These are phyloP conservation scores for Tylopilus cervinicoccineus DNA, from an alignment of 768 basidiomycete species.

Conservation along the genomic window DNA sequence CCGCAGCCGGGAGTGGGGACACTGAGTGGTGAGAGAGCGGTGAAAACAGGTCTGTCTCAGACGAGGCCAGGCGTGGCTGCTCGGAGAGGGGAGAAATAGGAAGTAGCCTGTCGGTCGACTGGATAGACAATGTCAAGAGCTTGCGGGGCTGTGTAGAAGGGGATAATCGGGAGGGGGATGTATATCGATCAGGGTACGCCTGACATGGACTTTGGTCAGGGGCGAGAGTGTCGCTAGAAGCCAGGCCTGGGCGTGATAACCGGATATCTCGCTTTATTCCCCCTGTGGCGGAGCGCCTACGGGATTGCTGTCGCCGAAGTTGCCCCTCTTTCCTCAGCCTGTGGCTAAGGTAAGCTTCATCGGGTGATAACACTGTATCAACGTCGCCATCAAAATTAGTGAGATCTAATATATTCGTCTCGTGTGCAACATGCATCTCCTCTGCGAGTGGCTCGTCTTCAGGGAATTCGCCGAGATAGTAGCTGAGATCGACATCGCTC, in stretches of 20 bases:
- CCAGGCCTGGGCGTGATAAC: not conserved
- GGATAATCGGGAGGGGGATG: not conserved
- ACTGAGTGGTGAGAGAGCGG: conserved; percentile 9
- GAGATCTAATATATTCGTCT: conserved; percentile 55
- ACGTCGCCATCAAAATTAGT: conserved; percentile 80
- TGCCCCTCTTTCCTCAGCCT: conserved; percentile 59
- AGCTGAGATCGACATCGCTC: conserved; percentile 39
- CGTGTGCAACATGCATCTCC: conserved; percentile 37
- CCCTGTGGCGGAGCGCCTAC: conserved; percentile 20
- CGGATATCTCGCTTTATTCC: conserved; percentile 13
- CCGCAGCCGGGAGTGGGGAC: not conserved
- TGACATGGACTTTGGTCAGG: not conserved
- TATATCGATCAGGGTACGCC: not conserved
- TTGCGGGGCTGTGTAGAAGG: not conserved
- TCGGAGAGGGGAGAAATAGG: conserved; percentile 20
- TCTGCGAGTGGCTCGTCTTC: conserved; percentile 28
- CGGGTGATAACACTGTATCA: conserved; percentile 47
- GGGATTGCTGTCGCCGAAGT: conserved; percentile 46
- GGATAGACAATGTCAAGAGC: conserved; percentile 5
- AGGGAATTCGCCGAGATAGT: conserved; percentile 36
- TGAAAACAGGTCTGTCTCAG: conserved; percentile 13
- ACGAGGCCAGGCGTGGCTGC: conserved; percentile 5
- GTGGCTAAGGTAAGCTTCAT: conserved; percentile 50
- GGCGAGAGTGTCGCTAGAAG: not conserved
- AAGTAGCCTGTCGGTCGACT: conserved; percentile 21